Evolutionary conservation across 2,329 filamentous ascomycete species (phyloP).

Genomic region (Fusarium nygamai): DNA sequence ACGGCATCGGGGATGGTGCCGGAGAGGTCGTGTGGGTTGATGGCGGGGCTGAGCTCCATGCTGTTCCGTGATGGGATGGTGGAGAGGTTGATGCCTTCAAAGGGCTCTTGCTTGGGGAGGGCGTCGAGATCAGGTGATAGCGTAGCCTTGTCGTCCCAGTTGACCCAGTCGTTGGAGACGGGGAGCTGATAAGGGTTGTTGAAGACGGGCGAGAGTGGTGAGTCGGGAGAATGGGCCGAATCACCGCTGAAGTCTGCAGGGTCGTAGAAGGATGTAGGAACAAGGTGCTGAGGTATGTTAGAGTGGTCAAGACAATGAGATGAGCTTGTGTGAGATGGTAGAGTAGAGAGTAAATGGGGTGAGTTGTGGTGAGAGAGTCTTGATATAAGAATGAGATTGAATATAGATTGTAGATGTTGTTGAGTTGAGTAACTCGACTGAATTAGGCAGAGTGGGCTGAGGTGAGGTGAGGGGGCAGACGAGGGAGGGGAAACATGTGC

Average conservation of each 20-base stretch:
- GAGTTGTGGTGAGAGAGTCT: conserved; percentile 33
- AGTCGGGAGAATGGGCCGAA: conserved; percentile 43
- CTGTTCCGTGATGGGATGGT: conserved; percentile 40
- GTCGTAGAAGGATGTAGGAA: conserved; percentile 42
- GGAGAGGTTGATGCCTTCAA: conserved; percentile 42
- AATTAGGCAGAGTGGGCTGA: conserved; percentile 35
- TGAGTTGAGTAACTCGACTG: conserved; percentile 10
- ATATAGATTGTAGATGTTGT: conserved; percentile 14
- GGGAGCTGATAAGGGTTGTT: conserved; percentile 43
- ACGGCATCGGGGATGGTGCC: conserved; percentile 41
- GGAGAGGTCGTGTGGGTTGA: conserved; percentile 43
- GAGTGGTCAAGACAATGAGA: conserved; percentile 7
- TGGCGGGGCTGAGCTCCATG: conserved; percentile 44
- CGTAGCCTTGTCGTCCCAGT: conserved; percentile 44
- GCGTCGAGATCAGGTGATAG: conserved; percentile 42
- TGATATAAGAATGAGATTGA: conserved; percentile 35
- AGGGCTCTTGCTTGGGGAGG: conserved; percentile 43
- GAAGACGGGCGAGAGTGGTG: conserved; percentile 43
- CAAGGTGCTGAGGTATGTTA: conserved; percentile 38
- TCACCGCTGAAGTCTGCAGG: conserved; percentile 44
- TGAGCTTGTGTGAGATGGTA: not conserved
- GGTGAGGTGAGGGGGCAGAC: conserved; percentile 34
- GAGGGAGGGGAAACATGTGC: conserved; percentile 35
- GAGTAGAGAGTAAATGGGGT: not conserved
- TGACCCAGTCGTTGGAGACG: conserved; percentile 42